Evolutionary conservation across 1,284 basidiomycete species (phyloP).

Genomic region (Ustilago nuda): DNA sequence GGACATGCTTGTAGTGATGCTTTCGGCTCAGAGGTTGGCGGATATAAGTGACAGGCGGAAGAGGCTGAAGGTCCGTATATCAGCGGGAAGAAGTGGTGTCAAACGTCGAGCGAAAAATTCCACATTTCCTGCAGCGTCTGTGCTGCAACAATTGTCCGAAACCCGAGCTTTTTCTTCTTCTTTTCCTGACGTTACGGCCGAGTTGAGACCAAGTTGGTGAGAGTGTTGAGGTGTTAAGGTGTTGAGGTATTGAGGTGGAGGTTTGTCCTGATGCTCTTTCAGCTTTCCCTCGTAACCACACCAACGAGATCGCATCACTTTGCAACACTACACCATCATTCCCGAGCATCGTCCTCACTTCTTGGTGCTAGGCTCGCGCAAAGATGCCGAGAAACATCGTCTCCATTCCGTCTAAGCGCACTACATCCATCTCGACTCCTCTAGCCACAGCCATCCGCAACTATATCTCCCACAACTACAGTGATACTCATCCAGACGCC

Average conservation of each 20-base stretch:
- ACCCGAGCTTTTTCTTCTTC: slow-evolving; percentile 5
- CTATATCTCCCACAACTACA: slow-evolving; percentile 78
- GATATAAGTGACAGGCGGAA: neutral
- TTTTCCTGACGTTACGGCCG: slow-evolving; percentile 15
- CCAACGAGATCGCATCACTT: neutral
- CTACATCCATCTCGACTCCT: slow-evolving; percentile 35
- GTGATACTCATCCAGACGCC: slow-evolving; percentile 86
- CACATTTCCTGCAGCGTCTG: slow-evolving; percentile 20
- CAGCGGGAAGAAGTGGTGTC: neutral
- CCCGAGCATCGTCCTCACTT: neutral
- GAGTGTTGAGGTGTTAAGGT: too few species aligned
- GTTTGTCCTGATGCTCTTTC: slow-evolving; percentile 5
- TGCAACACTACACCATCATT: neutral
- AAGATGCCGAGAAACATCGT: slow-evolving; percentile 62
- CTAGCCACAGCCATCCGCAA: slow-evolving; percentile 73
- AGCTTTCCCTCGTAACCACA: neutral
- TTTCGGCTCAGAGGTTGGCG: neutral
- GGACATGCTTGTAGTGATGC: slow-evolving; percentile 15
- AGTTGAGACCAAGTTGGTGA: neutral
- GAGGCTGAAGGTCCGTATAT: neutral
- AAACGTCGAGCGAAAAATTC: slow-evolving; percentile 10
- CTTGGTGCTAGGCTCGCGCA: neutral
- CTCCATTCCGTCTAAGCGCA: slow-evolving; percentile 55
- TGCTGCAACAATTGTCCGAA: slow-evolving; percentile 15
- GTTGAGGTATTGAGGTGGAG: slow-evolving; percentile 37